Evolutionary conservation across 2,329 filamentous ascomycete genomes (phyloP).

Genomic region (Didymosphaeria variabile): DNA sequence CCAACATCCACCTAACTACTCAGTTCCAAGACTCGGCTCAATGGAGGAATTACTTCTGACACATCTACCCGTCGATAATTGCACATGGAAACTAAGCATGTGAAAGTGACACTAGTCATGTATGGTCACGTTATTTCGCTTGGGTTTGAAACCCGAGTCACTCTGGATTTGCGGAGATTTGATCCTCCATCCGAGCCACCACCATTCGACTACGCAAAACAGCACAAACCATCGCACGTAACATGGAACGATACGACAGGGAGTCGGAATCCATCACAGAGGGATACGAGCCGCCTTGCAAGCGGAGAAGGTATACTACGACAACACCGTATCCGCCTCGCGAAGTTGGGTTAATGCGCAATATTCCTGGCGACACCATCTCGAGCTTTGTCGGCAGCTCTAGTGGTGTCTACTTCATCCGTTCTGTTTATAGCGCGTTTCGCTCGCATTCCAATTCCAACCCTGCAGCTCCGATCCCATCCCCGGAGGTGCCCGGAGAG

Average conservation of each 20-base stretch:
- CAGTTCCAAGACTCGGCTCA: neutral
- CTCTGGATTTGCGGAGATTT: conserved; percentile 3
- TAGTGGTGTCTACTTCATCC: conserved; percentile 68
- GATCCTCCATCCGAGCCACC: neutral
- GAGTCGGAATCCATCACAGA: conserved; percentile 7
- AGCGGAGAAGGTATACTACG: conserved; percentile 26
- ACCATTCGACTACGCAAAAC: neutral
- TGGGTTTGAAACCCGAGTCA: neutral
- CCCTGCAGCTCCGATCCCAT: conserved; percentile 26
- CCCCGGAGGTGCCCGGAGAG: conserved; percentile 61
- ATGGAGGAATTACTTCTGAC: conserved; percentile 10
- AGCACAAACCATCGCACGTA: neutral
- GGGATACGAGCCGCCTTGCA: conserved; percentile 13
- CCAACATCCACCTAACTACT: neutral
- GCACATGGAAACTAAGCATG: neutral
- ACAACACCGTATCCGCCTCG: conserved; percentile 33
- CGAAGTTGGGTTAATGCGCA: conserved; percentile 63
- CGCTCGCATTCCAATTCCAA: conserved; percentile 36
- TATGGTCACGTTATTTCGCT: neutral
- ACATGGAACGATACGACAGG: conserved; percentile 14
- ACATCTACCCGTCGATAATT: neutral
- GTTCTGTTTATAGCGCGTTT: conserved; percentile 63
- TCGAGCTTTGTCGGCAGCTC: conserved; percentile 66
- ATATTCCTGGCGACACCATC: conserved; percentile 56
- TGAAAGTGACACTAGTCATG: neutral